Base-by-base conservation (phyloP, 768 basidiomycete genomes). In the Lentinus brumalis region DNA sequence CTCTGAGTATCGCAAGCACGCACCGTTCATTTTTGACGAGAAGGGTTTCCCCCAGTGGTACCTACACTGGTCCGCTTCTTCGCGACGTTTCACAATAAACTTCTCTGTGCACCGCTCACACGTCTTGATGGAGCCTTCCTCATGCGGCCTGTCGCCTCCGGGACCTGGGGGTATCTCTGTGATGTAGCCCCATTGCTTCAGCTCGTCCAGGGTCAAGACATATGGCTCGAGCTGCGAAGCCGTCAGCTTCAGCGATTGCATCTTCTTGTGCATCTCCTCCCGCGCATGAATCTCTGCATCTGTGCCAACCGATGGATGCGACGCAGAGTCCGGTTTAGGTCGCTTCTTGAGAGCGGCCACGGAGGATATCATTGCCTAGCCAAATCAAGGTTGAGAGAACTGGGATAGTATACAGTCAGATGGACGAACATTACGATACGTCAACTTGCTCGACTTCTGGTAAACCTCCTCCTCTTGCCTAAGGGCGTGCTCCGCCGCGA, bases 41-140 rank as follows among this genome's bases (percentile, higher is more conserved):
- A 83, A 83, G 0, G 84, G 77, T 67, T 81, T 87, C 0, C 94
- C 96, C 89, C 90, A 94, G 73, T 98, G 96, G 70, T 85, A 88
- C 0, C 79, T 75, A 71, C 96, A 98, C 64, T 89, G 81, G 2
- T 81, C 76, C 44, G 83, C 83, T 47, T 81, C 75, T 52, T 86
- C 80, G 31, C 75, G 74, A 16, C 78, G 81, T 60, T 84, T 86
- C 40, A 96, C 91, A 57, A 83, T 71, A 65, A 89, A 96, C 11
- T 84, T 78, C 61, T 83, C 79, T 9, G 74, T 74, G 72, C 96
- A 99, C 31, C 96, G 83, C 54, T 94, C 92, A 67, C 96, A 99
- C 63, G 79, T 87, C 45, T 76, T 75, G 55, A 84, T 64, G 73
- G 84, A 77, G 40, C 93, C 83, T 71, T 86, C 80, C 57, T 83